Conservation (phyloP, 495 filamentous ascomycete genomes). For the Aspergillus kassunensis region DNA sequence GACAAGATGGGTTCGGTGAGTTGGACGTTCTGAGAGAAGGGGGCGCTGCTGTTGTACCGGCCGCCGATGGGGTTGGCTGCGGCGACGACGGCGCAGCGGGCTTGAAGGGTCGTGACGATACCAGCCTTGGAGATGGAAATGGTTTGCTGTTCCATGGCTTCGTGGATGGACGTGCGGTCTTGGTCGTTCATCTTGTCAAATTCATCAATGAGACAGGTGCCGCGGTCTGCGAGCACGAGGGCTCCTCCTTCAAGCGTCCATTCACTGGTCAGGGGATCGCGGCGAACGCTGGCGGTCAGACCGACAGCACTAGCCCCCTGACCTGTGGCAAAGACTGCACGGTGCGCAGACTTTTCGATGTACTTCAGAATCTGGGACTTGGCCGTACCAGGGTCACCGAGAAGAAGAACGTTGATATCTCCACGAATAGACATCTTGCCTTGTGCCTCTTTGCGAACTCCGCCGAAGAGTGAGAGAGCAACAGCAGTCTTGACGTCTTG, state of each 20-base stretch:
- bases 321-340: conserved; percentile 96
- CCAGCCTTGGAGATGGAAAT: conserved; percentile 99
- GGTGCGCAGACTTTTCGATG: conserved; percentile 94
- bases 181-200: conserved; percentile 99
- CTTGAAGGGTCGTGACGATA: conserved; percentile 96
- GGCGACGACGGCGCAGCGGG: conserved; percentile 95
- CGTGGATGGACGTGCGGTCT: conserved; percentile 96
- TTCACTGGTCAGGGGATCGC: conserved; percentile 92
- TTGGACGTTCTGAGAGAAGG: conserved; percentile 93
- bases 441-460: conserved; percentile 83
- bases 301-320: conserved; percentile 97
- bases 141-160: conserved; percentile 99
- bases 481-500: conserved; percentile 97
- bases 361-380: conserved; percentile 99
- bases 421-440: conserved; percentile 89
- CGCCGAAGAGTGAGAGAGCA: conserved; percentile 90
- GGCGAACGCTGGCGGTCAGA: conserved; percentile 94
- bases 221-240: conserved; percentile 89
- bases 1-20: conserved; percentile 96
- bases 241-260: conserved; percentile 99
- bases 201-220: conserved; percentile 96
- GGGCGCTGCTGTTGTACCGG: conserved; percentile 93
- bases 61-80: conserved; percentile 96
- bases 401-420: conserved; percentile 96
- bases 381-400: conserved; percentile 96